phyloP scores from a whole-genome alignment of 176 grass and related monocot genomes.

The Dactylis glomerata region DNA sequence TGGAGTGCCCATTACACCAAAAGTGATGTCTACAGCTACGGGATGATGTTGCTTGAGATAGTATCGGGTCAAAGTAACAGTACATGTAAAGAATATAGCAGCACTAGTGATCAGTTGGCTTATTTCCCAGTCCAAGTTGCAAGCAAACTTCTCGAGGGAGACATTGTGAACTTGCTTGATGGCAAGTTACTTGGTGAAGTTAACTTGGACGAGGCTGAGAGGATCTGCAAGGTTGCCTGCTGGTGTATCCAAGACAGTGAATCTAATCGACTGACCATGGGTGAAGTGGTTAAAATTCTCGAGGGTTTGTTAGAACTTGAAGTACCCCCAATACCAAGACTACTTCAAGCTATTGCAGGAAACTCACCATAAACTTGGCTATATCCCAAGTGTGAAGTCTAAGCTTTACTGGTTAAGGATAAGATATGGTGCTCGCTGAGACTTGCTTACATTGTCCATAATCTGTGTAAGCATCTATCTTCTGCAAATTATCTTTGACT shows the following conservation, averaged over 20 bases:
- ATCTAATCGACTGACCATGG: constrained; percentile 38
- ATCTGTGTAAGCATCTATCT: background rate
- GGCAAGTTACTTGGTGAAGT: background rate
- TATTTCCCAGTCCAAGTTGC: constrained; percentile 49
- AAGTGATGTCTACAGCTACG: constrained; percentile 52
- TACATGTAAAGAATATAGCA: background rate
- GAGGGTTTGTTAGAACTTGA: constrained; percentile 30
- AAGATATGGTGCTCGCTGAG: background rate
- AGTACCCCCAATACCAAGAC: constrained; percentile 42
- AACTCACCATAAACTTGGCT: background rate
- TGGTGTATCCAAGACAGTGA: constrained; percentile 51
- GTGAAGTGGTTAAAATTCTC: constrained; percentile 38
- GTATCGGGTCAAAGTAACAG: constrained; percentile 35
- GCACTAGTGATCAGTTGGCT: background rate
- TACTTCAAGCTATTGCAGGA: constrained; percentile 28
- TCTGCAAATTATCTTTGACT: background rate
- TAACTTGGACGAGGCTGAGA: constrained; percentile 35
- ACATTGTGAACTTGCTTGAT: constrained; percentile 34
- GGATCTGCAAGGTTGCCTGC: constrained; percentile 37
- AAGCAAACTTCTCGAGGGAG: constrained; percentile 10
- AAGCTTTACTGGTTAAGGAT: background rate
- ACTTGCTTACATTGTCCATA: background rate
- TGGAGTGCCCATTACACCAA: constrained; percentile 33
- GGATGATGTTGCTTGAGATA: constrained; percentile 54
- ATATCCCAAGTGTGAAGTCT: background rate